These are phyloP conservation scores for Eucalyptus camaldulensis DNA, from an alignment of 345 rosid genomes.

Conservation along the genomic window DNA sequence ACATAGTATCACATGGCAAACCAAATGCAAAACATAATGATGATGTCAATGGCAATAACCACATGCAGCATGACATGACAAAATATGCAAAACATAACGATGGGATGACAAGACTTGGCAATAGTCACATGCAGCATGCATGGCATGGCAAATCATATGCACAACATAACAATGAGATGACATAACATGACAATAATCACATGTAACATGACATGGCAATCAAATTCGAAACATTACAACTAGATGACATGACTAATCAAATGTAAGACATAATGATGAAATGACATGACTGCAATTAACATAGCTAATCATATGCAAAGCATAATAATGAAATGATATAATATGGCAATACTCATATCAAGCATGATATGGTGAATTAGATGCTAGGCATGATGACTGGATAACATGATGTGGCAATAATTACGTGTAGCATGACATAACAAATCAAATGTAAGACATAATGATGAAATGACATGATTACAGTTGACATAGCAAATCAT, in stretches of 20 bases:
- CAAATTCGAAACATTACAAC: rapidly evolving
- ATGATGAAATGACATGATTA: not conserved
- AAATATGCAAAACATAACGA: not conserved
- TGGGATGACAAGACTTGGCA: not conserved
- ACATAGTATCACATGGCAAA: not conserved
- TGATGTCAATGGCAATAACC: too few species aligned
- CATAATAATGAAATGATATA: not conserved
- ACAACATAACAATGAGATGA: too few species aligned
- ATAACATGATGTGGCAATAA: too few species aligned
- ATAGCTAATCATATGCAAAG: not conserved
- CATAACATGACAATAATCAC: not conserved
- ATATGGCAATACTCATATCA: not conserved
- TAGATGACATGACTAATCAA: rapidly evolving
- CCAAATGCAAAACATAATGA: not conserved
- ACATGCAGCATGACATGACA: not conserved
- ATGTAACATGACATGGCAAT: not conserved
- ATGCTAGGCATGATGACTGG: not conserved
- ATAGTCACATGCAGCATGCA: not conserved
- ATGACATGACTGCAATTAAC: rapidly evolving
- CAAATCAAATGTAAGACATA: not conserved
- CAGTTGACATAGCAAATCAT: not conserved
- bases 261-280: not conserved
- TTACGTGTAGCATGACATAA: not conserved
- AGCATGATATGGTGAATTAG: not conserved
- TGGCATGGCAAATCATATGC: not conserved